Base-by-base conservation (phyloP, 2,329 filamentous ascomycete species). In the Neodidymelliopsis sp. region DNA sequence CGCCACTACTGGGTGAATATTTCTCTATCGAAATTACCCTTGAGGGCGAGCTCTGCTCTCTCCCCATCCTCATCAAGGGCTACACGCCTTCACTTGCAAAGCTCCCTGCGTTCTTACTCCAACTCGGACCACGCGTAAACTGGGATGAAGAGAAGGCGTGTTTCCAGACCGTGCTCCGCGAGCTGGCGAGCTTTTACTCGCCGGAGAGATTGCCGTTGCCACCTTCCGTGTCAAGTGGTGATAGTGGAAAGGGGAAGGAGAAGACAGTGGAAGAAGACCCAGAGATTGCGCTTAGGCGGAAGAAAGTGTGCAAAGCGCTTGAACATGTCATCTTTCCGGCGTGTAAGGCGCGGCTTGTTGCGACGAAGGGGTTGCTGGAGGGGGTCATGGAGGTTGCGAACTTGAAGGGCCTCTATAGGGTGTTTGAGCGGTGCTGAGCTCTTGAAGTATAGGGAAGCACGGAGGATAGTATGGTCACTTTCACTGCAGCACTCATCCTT, bases 321-420 rank as follows among this genome's bases (percentile, higher is more conserved):
- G 93, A 99, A 73, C 84, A 96, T 73, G 79, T 91, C 8, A 81
- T 99, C 46, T 97, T 99, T 61, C 94, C 94, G 0, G 90, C 91
- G 0, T 90, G 97, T 66, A 90, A 91, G 70, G 80, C 88, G 4
- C 81, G 91, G 48, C 74, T 99, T 35, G 84, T 97, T 46, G 92
- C 90, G 15, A 97, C 94, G 7, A 87, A 83, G 57, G 80, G 82
- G 4, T 75, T 97, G 63, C 83, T 95, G 74, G 84, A 86, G 39
- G 88, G 85, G 0, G 84, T 96, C 9, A 76, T 96, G 35, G 93
- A 99, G 73, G 85, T 96, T 37, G 93, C 94, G 2, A 91, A 95
- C 75, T 73, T 97, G 50, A 97, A 96, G 73, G 91, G 92, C 0
- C 70, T 99, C 49, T 99, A 99, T 73, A 80, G 90, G 34, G 92